Evolutionary conservation across 768 basidiomycete genomes (phyloP), one percentile per base, ranked within the genome.

Genomic region (Hortiboletus campestris): DNA sequence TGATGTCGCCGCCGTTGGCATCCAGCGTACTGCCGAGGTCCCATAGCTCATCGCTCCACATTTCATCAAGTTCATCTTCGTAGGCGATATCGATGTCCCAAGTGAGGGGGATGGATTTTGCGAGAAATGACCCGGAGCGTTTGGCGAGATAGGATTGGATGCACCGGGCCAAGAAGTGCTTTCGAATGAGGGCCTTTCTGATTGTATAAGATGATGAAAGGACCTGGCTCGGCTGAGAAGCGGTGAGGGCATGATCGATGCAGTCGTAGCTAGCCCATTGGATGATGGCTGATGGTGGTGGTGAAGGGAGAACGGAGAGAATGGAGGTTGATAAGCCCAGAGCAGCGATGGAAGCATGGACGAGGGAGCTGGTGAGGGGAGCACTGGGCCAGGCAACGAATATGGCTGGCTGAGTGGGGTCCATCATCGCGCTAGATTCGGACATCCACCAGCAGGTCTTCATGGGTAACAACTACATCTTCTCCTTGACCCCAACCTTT

Each of bases 61-160:
- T 76, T 72, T 98, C 97, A 56, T 97, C 94, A 17, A 99, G 79
- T 64, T 99, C 97, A 71, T 99, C 96, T 4, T 88, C 87, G 68
- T 89, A 94, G 14, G 89, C 85, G 25, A 98, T 77, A 58, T 96
- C 91, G 52, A 97, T 75, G 53, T 89, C 84, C 79, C 86, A 95
- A 9, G 93, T 94, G 59, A 72, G 74, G 14, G 95, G 95, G 14
- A 82, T 75, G 13, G 84, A 79, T 32, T 62, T 64, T 45, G 66
- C 73, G 36, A 98, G 78, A 8, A 75, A 51, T 17, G 89, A 86
- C 14, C 76, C 55, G 6, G 84, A 78, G 66, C 84, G 75, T 74
- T 98, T 98, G 40, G 78, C 82, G 46, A 86, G 65, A 70, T 91
- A 93, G 17, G 82, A 80, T 41, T 80, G 81, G 19, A 93, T 80